Evolutionary conservation across 495 filamentous ascomycete species (phyloP), one percentile per base, ranked within the genome.

Genomic region (Penicillium tannophilum): DNA sequence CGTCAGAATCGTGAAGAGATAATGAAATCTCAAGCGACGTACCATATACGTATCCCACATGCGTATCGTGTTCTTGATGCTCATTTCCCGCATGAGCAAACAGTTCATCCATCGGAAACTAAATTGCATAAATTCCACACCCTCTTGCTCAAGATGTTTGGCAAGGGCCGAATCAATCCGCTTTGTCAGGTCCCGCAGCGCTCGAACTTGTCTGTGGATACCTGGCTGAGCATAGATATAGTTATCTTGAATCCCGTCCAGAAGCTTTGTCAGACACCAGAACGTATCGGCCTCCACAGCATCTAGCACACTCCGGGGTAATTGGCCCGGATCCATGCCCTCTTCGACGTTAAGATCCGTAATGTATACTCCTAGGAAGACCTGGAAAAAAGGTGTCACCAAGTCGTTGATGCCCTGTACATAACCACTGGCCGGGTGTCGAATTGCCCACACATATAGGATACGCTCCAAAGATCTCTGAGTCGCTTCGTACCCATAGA

Each of bases 1-100:
- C 26, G 45, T 76, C 41, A 76, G 66, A 52, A 63, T 46, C 41
- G 26, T 17, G 17, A 17, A 17, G 39, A 41, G 39, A 60, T 42
- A 31, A 20, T 6, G n/a, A 36, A 44, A 26, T 23, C 43, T 8
- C 35, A 45, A 36, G 20, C 14, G 14, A 59, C 11, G 64, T 76
- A 96, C 92, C 81, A 98, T 85, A 74, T 98, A 98, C 11, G 94
- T 98, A 76, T 98, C 94, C 94, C 94, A 98, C 94, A 98, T 98
- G 60, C 94, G 80, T 63, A 98, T 96, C 1, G 91, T 96, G 65
- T 96, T 97, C 72, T 86, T 90, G 42, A 98, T 91, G 71, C 88
- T 96, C 59, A 98, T 89, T 74, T 98, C 94, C 59, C 94, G 83
- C 94, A 98, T 98, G 63, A 98, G 79, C 59, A 98, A 82, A 67